A percentile compares a stretch with the other conserved stretches of the same genome.
phyloP scores from a whole-genome alignment of 2,329 filamentous ascomycete genomes.

The Aspergillus brunneoviolaceus region DNA sequence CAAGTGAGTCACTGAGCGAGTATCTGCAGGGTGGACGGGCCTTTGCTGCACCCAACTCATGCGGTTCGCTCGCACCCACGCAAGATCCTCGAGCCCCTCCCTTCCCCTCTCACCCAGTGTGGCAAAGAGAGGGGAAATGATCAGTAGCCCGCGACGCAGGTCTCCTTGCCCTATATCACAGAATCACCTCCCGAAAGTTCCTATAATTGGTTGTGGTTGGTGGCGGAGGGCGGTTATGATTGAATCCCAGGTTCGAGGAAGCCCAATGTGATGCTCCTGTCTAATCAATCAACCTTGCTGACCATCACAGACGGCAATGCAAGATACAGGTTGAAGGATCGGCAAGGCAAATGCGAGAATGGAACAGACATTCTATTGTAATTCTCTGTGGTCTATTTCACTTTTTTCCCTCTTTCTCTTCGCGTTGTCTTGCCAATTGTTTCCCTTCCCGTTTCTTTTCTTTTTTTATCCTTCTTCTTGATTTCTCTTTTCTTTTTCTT shows the following conservation, averaged over 20 bases:
- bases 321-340: neutral
- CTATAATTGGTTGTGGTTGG: neutral
- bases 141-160: neutral
- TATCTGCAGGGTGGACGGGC: conserved; percentile 18
- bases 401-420: neutral
- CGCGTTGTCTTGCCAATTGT: neutral
- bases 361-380: neutral
- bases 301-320: neutral
- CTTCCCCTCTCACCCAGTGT: neutral
- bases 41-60: conserved; percentile 13
- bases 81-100: conserved; percentile 7
- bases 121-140: conserved; percentile 2
- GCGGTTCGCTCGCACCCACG: conserved; percentile 8
- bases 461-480: neutral
- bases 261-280: neutral
- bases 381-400: neutral
- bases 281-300: neutral
- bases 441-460: neutral
- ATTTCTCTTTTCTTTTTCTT: neutral
- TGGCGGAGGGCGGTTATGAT: neutral
- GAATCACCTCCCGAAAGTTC: neutral
- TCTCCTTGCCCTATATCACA: neutral
- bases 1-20: neutral
- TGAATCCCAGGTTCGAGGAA: neutral
- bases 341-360: neutral